phyloP scores from a whole-genome alignment of 1,139 yeast genomes.

The Pichia sp. region DNA sequence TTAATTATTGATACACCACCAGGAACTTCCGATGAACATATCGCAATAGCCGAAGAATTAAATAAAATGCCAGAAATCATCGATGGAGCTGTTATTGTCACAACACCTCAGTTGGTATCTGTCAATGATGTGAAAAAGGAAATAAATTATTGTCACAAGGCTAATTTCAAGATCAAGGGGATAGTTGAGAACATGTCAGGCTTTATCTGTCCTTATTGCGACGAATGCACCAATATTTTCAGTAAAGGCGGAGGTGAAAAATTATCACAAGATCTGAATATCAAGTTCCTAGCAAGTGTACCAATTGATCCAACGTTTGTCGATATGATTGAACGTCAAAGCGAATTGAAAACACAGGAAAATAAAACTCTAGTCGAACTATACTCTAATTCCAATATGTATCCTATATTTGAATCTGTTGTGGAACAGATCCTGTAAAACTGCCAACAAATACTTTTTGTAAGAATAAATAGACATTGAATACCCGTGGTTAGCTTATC shows the following conservation, averaged over 20 bases:
- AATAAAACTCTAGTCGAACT: constrained; percentile 22
- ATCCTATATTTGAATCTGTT: constrained; percentile 35
- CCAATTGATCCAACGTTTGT: constrained; percentile 94
- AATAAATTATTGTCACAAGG: constrained; percentile 84
- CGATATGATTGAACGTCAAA: constrained; percentile 65
- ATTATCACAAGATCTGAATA: constrained; percentile 50
- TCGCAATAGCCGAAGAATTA: constrained; percentile 89
- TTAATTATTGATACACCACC: constrained; percentile 95
- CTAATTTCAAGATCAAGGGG: constrained; percentile 72
- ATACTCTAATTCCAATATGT: constrained; percentile 33
- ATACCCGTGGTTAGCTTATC: too few species aligned
- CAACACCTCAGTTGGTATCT: constrained; percentile 94
- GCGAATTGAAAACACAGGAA: constrained; percentile 20
- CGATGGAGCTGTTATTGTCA: constrained; percentile 90
- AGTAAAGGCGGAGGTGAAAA: constrained; percentile 88
- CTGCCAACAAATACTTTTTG: neutral
- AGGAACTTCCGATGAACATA: constrained; percentile 97
- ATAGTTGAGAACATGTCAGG: constrained; percentile 97
- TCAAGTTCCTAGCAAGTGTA: constrained; percentile 73
- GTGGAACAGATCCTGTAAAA: constrained; percentile 10
- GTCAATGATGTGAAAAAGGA: constrained; percentile 92
- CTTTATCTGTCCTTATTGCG: constrained; percentile 88
- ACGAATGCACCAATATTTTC: constrained; percentile 86
- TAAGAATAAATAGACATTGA: neutral
- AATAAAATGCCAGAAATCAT: constrained; percentile 55